Conservation (phyloP, 2,329 filamentous ascomycete genomes). For the Calonectria pteridis region DNA sequence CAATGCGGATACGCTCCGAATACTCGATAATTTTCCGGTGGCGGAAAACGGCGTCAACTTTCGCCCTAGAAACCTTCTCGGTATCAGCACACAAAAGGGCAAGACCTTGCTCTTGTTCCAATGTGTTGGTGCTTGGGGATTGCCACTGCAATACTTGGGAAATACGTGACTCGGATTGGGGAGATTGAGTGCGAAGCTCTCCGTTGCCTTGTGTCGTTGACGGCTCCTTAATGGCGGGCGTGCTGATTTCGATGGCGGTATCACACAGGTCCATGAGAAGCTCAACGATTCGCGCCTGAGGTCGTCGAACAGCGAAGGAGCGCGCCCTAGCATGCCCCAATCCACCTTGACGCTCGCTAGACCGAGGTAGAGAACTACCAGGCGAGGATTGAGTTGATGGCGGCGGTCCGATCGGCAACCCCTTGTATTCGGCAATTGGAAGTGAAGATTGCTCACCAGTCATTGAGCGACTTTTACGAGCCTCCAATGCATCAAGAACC, state of each 20-base stretch:
- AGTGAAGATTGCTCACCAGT: slow-evolving; percentile 65
- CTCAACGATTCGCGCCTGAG: slow-evolving; percentile 93
- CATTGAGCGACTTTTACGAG: slow-evolving; percentile 75
- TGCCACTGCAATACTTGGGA: slow-evolving; percentile 97
- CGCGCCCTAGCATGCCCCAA: slow-evolving; percentile 84
- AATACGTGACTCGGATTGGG: slow-evolving; percentile 94
- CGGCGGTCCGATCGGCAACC: slow-evolving; percentile 83
- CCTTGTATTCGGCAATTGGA: slow-evolving; percentile 86
- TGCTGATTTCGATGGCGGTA: slow-evolving; percentile 94
- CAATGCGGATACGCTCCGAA: slow-evolving; percentile 92
- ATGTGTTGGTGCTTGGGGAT: slow-evolving; percentile 88
- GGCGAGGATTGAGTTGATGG: slow-evolving; percentile 79
- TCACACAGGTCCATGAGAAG: slow-evolving; percentile 95
- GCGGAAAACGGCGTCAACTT: slow-evolving; percentile 92
- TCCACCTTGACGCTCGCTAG: slow-evolving; percentile 79
- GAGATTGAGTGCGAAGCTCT: slow-evolving; percentile 92
- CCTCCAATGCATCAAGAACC: slow-evolving; percentile 92
- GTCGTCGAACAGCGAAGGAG: slow-evolving; percentile 91
- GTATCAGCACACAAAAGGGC: slow-evolving; percentile 91
- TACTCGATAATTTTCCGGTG: slow-evolving; percentile 96
- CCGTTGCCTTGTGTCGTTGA: slow-evolving; percentile 72
- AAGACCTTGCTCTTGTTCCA: slow-evolving; percentile 94
- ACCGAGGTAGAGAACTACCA: slow-evolving; percentile 77
- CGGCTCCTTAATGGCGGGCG: slow-evolving; percentile 90
- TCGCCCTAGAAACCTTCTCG: slow-evolving; percentile 83